These are phyloP conservation scores for Rossbeevera mucosa DNA, from an alignment of 768 basidiomycete species.

Conservation along the genomic window DNA sequence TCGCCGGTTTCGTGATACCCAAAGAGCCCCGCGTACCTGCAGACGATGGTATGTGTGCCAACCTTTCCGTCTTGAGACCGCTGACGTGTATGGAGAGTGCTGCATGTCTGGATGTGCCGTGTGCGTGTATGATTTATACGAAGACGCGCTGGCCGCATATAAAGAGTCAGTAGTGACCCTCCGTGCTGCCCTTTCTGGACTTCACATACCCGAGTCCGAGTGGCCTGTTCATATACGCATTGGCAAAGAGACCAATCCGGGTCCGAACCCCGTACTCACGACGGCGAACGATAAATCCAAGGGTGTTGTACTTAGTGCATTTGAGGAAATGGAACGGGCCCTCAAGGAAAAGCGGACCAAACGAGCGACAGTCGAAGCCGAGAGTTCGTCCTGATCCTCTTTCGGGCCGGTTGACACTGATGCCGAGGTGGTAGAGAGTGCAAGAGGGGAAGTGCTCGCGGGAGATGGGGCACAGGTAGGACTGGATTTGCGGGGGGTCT, in stretches of 20 bases:
- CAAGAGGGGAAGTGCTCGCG: slow-evolving; percentile 14
- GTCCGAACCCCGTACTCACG: background rate
- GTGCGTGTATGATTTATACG: slow-evolving; percentile 88
- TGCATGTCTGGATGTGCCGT: slow-evolving; percentile 94
- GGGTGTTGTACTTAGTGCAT: slow-evolving; percentile 51
- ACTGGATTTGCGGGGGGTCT: slow-evolving; percentile 28
- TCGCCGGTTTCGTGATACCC: slow-evolving; percentile 44
- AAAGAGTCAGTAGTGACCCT: slow-evolving; percentile 48
- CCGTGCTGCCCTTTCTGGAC: slow-evolving; percentile 43
- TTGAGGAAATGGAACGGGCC: slow-evolving; percentile 64
- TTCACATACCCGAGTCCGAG: slow-evolving; percentile 48
- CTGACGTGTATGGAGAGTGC: slow-evolving; percentile 52
- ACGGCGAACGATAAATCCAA: slow-evolving; percentile 13
- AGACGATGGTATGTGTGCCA: slow-evolving; percentile 52
- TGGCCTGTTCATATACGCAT: slow-evolving; percentile 61
- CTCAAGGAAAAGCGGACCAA: slow-evolving; percentile 44
- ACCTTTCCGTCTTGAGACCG: background rate
- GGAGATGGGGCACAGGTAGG: slow-evolving; percentile 15
- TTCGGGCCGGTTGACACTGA: slow-evolving; percentile 8
- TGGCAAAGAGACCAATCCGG: background rate
- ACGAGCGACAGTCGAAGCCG: slow-evolving; percentile 30
- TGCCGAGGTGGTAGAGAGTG: slow-evolving; percentile 11
- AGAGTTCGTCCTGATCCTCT: slow-evolving; percentile 36
- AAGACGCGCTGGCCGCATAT: slow-evolving; percentile 65
- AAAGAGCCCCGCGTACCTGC: slow-evolving; percentile 57